Evolutionary conservation across 108 stramenopile genomes (phyloP), one percentile per base, ranked within the genome.

Genomic region (Mayamaea pseudoterrestris): DNA sequence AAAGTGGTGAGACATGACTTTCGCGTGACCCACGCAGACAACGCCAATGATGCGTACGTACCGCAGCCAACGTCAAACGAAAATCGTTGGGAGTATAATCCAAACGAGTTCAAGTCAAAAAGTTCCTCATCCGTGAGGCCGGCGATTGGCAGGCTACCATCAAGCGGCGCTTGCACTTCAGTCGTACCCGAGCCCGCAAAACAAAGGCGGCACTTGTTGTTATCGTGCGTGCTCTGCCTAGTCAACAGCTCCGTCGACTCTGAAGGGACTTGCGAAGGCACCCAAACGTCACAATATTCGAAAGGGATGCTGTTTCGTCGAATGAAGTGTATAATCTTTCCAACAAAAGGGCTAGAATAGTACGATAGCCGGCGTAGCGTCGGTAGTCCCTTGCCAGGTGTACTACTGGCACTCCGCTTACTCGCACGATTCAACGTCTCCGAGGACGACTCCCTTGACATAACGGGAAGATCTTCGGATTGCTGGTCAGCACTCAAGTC

Each of bases 41-140:
- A n/a, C n/a, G n/a, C n/a, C n/a, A n/a, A n/a, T n/a, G 44, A 55
- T 9, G 30, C 73, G n/a, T n/a, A n/a, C n/a, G n/a, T n/a, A n/a
- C n/a, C 88, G 44, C 82, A 84, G 5, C 82, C 88, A 27, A 90
- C 76, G 47, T 90, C 76, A 54, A 90, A 90, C 6, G 78, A 82
- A 63, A 84, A 84, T 39, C 75, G 78, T 61, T 83, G 76, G 48
- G 78, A 80, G 61, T 90, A 90, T 12, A 84, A 82, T 1, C 88
- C 88, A 41, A 90, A 90, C 3, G 81, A 69, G 2, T 69, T 61
- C n/a, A 82, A 52, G 49, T 80, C 66, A 35, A 78, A 83, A 41
- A 68, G 75, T 21, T 74, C 75, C 27, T 84, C 69, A n/a, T 50
- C 20, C 1, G 75, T 51, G 1, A 90, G 41, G 1, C 72, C 44